Evolutionary conservation across 2,329 filamentous ascomycete species (phyloP), one percentile per base, ranked within the genome.

Genomic region (Zopfia rhizophila): DNA sequence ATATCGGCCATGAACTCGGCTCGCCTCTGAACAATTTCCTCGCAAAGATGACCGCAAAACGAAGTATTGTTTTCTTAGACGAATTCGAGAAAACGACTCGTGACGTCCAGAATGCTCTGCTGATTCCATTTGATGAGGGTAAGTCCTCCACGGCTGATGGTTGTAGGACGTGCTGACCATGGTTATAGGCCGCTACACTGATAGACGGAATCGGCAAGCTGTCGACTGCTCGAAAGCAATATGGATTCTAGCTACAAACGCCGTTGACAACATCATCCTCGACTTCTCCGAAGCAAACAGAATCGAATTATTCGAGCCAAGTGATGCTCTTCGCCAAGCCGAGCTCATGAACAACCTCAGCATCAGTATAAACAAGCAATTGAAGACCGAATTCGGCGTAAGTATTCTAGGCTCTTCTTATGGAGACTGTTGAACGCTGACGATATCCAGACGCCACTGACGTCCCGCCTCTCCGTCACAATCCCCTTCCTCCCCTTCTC

Each of bases 231-330:
- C 66, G 1, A 75, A 75, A 36, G 75, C 73, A 0, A 76, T 80
- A 7, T 80, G 77, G 75, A 76, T 82, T 4, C 48, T 82, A 0
- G 76, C 75, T 0, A 80, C 77, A 0, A 80, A 80, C 37, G 61
- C 66, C 7, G 58, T 75, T 2, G 74, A 78, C 36, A 37, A 58
- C 0, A 60, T 38, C 0, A 78, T 81, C 21, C 63, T 69, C 4
- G 40, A 58, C 1, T 80, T 77, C 43, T 78, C 70, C 45, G 50
- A 64, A 14, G 16, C 13, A 7, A 23, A 41, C 12, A 13, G 24
- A 16, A 28, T 12, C 18, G 24, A 31, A 10, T 31, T 41, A 12
- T 16, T n/a, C 14, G 18, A 18, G 5, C n/a, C n/a, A n/a, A n/a
- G n/a, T n/a, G n/a, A n/a, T 25, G 32, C 12, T 16, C 31, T 14